Evolutionary conservation across 176 grass and related monocot species (phyloP).

Genomic region (Oryza nivara): DNA sequence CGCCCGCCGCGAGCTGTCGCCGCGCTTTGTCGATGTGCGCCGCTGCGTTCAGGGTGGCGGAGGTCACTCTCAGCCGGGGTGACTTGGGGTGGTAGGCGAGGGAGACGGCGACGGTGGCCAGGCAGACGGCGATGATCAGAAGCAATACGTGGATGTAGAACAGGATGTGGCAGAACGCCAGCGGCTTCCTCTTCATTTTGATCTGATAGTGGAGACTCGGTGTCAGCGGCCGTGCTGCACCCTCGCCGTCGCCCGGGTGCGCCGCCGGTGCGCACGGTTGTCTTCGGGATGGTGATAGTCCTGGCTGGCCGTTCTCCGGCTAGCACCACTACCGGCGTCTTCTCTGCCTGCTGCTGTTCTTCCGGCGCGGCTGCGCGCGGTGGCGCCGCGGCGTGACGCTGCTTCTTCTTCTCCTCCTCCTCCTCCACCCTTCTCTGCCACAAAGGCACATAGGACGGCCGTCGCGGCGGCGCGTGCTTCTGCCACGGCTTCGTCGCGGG

Average conservation of each 20-base stretch:
- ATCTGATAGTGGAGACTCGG: no score
- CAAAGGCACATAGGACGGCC: neutral
- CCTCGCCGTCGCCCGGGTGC: neutral
- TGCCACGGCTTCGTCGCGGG: no score
- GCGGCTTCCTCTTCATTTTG: neutral
- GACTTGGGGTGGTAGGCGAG: slow-evolving; percentile 69
- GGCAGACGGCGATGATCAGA: slow-evolving; percentile 54
- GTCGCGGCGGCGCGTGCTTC: no score
- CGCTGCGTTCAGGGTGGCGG: slow-evolving; percentile 59
- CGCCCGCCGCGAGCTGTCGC: neutral
- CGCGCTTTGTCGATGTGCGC: slow-evolving; percentile 62
- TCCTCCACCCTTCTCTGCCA: neutral
- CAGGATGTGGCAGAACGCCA: slow-evolving; percentile 27
- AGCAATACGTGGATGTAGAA: slow-evolving; percentile 44
- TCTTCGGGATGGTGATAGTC: neutral
- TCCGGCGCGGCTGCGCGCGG: neutral
- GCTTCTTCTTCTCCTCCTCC: neutral
- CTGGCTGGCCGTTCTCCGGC: neutral
- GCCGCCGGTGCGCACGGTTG: no score
- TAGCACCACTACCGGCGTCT: neutral
- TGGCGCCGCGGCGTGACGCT: neutral
- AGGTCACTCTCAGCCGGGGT: slow-evolving; percentile 61
- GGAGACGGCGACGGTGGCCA: slow-evolving; percentile 63
- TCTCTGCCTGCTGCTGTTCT: neutral
- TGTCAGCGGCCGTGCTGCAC: no score